Conservation (phyloP, 2,329 filamentous ascomycete genomes). For the Dissoconium aciculare region DNA sequence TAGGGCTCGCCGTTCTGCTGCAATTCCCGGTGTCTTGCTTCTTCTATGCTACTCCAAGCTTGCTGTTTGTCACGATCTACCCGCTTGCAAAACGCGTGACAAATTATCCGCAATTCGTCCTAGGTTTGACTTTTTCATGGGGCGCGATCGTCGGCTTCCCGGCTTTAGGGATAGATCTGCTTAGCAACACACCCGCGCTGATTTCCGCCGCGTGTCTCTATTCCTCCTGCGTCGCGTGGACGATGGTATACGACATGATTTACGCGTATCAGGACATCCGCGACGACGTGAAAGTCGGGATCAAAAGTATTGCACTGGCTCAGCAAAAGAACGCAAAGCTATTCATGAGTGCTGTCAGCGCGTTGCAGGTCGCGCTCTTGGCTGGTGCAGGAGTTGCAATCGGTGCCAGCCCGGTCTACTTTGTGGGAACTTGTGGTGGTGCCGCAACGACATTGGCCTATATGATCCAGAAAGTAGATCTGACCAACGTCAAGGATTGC, state of each 20-base stretch:
- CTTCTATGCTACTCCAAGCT: slow-evolving; percentile 60
- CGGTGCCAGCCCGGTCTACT: slow-evolving; percentile 45
- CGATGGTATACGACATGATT: slow-evolving; percentile 79
- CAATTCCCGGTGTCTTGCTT: slow-evolving; percentile 63
- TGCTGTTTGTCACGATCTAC: slow-evolving; percentile 60
- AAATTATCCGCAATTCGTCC: slow-evolving; percentile 71
- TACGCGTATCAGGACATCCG: slow-evolving; percentile 87
- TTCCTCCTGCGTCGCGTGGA: slow-evolving; percentile 70
- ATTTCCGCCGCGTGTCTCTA: slow-evolving; percentile 57
- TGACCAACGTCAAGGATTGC: slow-evolving; percentile 43
- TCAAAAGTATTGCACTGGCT: slow-evolving; percentile 74
- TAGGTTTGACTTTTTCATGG: slow-evolving; percentile 79
- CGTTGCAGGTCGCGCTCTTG: slow-evolving; percentile 53
- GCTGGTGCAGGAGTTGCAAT: slow-evolving; percentile 52
- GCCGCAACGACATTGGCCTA: slow-evolving; percentile 39
- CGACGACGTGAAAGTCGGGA: slow-evolving; percentile 71
- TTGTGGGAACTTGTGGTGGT: slow-evolving; percentile 42
- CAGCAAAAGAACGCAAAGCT: slow-evolving; percentile 65
- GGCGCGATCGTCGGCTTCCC: slow-evolving; percentile 80
- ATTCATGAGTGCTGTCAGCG: slow-evolving; percentile 55
- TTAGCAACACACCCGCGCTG: slow-evolving; percentile 47
- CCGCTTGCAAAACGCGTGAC: slow-evolving; percentile 75
- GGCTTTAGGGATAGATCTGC: slow-evolving; percentile 61
- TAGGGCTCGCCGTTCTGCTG: slow-evolving; percentile 57
- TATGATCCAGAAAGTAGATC: slow-evolving; percentile 45